phyloP scores from a whole-genome alignment of 2,329 filamentous ascomycete genomes.

The Drechslerella coelobrocha region DNA sequence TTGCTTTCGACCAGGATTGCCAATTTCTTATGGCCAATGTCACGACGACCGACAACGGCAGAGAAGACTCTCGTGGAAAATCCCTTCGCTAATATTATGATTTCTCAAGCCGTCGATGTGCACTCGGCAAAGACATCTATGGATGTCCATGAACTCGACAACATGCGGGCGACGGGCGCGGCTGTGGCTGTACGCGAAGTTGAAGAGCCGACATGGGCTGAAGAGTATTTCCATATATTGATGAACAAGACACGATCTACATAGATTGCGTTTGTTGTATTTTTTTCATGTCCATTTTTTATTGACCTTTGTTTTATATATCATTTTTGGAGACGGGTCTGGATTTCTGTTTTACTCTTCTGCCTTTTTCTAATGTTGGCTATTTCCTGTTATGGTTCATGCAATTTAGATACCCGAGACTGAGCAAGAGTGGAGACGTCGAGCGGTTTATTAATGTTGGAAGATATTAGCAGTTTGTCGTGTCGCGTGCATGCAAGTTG shows the following conservation, averaged over 20 bases:
- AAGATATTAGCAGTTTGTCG: neutral
- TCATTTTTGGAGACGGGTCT: constrained; percentile 15
- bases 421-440: neutral
- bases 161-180: constrained; percentile 11
- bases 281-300: constrained; percentile 8
- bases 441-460: too few relatives aligned
- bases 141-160: constrained; percentile 42
- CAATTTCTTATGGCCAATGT: constrained; percentile 21
- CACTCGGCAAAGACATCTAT: constrained; percentile 45
- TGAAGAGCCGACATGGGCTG: constrained; percentile 43
- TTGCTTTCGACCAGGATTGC: constrained; percentile 17
- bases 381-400: constrained; percentile 2
- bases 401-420: neutral
- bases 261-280: constrained; percentile 8
- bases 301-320: constrained; percentile 3
- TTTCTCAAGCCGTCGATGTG: constrained; percentile 46
- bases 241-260: constrained; percentile 38
- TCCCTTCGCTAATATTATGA: constrained; percentile 48
- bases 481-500: neutral
- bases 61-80: constrained; percentile 41
- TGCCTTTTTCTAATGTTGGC: neutral
- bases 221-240: constrained; percentile 44
- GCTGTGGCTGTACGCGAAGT: constrained; percentile 37
- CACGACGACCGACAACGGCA: constrained; percentile 19
- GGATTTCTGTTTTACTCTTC: constrained; percentile 13